phyloP scores from a whole-genome alignment of 2,329 filamentous ascomycete species.

The Microcyclosporella mali region DNA sequence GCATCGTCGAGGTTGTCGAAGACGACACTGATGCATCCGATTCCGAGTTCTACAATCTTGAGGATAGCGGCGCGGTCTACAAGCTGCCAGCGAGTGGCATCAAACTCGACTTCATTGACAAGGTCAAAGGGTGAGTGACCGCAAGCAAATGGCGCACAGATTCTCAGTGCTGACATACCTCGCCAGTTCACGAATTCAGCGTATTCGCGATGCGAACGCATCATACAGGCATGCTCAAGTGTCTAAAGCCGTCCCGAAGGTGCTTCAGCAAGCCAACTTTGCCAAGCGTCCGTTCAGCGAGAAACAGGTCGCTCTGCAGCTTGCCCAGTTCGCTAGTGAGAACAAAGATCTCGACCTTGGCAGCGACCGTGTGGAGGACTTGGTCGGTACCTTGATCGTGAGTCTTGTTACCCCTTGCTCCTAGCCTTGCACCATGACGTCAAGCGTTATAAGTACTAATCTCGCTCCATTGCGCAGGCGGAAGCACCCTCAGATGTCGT shows the following conservation, averaged over 20 bases:
- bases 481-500: constrained; percentile 41
- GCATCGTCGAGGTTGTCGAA: constrained; percentile 40
- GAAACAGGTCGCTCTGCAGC: constrained; percentile 60
- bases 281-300: constrained; percentile 50
- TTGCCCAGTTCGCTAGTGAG: constrained; percentile 52
- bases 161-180: constrained; percentile 4
- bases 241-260: constrained; percentile 3
- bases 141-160: not conserved
- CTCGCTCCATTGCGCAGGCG: constrained; percentile 31
- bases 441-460: constrained; percentile 24
- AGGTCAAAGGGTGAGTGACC: constrained; percentile 44
- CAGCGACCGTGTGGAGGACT: constrained; percentile 40
- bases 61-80: constrained; percentile 35
- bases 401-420: constrained; percentile 34
- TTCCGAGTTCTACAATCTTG: constrained; percentile 38
- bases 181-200: constrained; percentile 20
- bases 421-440: constrained; percentile 18
- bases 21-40: constrained; percentile 42
- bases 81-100: constrained; percentile 42
- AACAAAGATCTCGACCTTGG: constrained; percentile 46
- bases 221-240: constrained; percentile 12
- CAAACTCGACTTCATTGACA: constrained; percentile 56
- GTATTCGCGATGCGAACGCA: constrained; percentile 18
- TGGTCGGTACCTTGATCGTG: constrained; percentile 59
- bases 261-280: constrained; percentile 33